A percentile compares a stretch with the other conserved stretches of the same genome.
Evolutionary conservation across 495 filamentous ascomycete species (phyloP).

Genomic region (Jackrogersella minutella): DNA sequence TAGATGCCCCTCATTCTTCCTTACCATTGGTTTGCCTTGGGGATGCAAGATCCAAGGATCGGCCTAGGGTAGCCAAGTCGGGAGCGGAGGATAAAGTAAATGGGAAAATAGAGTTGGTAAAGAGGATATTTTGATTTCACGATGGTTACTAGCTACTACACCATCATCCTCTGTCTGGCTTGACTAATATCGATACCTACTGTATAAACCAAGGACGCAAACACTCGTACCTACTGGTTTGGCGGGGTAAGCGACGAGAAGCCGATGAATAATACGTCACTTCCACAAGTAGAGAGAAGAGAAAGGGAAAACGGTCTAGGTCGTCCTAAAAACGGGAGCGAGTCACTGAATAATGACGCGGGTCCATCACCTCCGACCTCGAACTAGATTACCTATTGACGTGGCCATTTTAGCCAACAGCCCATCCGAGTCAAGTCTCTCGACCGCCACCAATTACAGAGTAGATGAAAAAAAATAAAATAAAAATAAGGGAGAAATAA

Average conservation of each 20-base stretch:
- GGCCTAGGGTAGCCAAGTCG: slow-evolving; percentile 33
- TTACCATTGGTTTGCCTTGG: slow-evolving; percentile 15
- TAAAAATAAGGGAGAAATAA: background rate
- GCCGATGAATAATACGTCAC: slow-evolving; percentile 28
- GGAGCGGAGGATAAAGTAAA: slow-evolving; percentile 31
- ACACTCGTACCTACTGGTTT: no score
- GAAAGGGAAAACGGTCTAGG: background rate
- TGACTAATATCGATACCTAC: slow-evolving; percentile 9
- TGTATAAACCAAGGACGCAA: background rate
- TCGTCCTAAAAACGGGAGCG: background rate
- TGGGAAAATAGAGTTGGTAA: slow-evolving; percentile 12
- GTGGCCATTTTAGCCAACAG: slow-evolving; percentile 40
- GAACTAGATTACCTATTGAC: slow-evolving; percentile 26
- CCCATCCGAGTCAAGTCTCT: slow-evolving; percentile 18
- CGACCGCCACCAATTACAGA: slow-evolving; percentile 25
- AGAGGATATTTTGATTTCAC: slow-evolving; percentile 24
- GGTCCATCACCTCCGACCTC: slow-evolving; percentile 30
- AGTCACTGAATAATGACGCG: slow-evolving; percentile 35
- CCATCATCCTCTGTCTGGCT: slow-evolving; percentile 3
- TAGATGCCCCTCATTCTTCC: background rate
- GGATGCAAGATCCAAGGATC: slow-evolving; percentile 36
- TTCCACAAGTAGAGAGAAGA: background rate
- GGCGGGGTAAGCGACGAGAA: slow-evolving; percentile 28
- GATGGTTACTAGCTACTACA: slow-evolving; percentile 20
- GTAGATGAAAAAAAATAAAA: no score